Percentiles rank a stretch among this genome's conserved stretches.
Conservation (phyloP, 2,329 filamentous ascomycete species). For the Geosmithia flava region DNA sequence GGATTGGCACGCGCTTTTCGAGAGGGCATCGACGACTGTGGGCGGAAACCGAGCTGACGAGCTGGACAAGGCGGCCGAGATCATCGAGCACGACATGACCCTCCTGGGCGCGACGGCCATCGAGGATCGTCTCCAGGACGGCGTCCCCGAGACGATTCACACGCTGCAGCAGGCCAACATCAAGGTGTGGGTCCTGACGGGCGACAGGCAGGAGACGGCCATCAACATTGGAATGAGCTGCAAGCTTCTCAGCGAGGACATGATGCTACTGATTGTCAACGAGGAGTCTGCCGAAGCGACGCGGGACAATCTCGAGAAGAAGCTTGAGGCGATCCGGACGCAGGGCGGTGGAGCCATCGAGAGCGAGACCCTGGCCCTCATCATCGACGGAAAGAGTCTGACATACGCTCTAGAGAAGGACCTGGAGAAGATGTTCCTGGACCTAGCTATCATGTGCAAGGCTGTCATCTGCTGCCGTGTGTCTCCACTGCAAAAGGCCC, state of each 20-base stretch:
- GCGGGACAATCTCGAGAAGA: constrained; percentile 82
- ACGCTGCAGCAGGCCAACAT: constrained; percentile 94
- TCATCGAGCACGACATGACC: constrained; percentile 87
- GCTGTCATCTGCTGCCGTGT: constrained; percentile 98
- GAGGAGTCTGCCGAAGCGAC: constrained; percentile 73
- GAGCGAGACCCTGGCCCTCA: constrained; percentile 74
- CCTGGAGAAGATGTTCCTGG: constrained; percentile 83
- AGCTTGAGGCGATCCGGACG: constrained; percentile 77
- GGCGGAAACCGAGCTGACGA: constrained; percentile 88
- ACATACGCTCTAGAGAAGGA: constrained; percentile 90
- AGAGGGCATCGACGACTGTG: constrained; percentile 79
- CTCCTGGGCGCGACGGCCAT: constrained; percentile 93
- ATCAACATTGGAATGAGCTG: constrained; percentile 99
- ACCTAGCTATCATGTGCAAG: constrained; percentile 91
- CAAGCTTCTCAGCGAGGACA: constrained; percentile 95
- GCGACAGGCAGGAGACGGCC: constrained; percentile 93
- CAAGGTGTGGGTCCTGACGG: constrained; percentile 97
- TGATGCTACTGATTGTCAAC: constrained; percentile 95
- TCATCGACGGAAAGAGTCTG: constrained; percentile 93
- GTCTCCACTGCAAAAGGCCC: constrained; percentile 88
- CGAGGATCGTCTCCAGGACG: constrained; percentile 92
- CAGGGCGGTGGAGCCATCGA: constrained; percentile 69
- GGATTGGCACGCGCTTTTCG: constrained; percentile 78
- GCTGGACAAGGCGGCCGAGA: constrained; percentile 89
- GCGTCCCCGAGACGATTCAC: constrained; percentile 95